Evolutionary conservation across 2,329 filamentous ascomycete species (phyloP).

Genomic region (Stemphylium beticola): DNA sequence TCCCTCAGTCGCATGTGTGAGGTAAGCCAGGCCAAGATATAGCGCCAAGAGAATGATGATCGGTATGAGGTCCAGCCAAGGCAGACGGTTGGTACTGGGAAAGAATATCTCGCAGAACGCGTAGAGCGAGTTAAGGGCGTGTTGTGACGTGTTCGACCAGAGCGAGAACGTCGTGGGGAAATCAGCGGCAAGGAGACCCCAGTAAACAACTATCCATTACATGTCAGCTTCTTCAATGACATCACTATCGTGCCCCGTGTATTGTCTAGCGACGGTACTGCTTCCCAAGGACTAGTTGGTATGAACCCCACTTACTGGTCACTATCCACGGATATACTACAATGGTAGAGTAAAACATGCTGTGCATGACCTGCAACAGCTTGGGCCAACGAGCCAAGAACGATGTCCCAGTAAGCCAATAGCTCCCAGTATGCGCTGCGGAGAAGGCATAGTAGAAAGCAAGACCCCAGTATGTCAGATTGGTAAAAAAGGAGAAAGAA

Average conservation of each 20-base stretch:
- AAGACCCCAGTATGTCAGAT: conserved; percentile 81
- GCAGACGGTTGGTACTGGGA: conserved; percentile 67
- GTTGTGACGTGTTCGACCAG: conserved; percentile 72
- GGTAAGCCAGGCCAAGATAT: conserved; percentile 76
- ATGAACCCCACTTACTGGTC: conserved; percentile 45
- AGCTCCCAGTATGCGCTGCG: conserved; percentile 71
- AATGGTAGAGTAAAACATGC: conserved; percentile 52
- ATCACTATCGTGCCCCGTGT: too few species aligned
- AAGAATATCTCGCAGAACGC: conserved; percentile 78
- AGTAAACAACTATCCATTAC: conserved; percentile 48
- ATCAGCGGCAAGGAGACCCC: conserved; percentile 47
- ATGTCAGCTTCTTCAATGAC: conserved; percentile 15
- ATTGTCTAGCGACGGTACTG: neutral
- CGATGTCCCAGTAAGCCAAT: conserved; percentile 54
- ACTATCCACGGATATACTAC: conserved; percentile 53
- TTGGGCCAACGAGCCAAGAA: conserved; percentile 48
- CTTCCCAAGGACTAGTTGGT: neutral
- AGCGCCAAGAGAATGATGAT: conserved; percentile 72
- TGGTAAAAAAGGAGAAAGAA: conserved; percentile 82
- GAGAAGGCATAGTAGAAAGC: conserved; percentile 78
- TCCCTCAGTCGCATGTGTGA: conserved; percentile 71
- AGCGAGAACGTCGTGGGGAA: conserved; percentile 46
- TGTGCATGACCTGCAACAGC: conserved; percentile 47
- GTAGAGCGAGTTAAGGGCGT: conserved; percentile 75
- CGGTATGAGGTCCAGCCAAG: conserved; percentile 70